phyloP scores from a whole-genome alignment of 225 moss, liverwort and hornwort species.

The Marchantia polymorpha region DNA sequence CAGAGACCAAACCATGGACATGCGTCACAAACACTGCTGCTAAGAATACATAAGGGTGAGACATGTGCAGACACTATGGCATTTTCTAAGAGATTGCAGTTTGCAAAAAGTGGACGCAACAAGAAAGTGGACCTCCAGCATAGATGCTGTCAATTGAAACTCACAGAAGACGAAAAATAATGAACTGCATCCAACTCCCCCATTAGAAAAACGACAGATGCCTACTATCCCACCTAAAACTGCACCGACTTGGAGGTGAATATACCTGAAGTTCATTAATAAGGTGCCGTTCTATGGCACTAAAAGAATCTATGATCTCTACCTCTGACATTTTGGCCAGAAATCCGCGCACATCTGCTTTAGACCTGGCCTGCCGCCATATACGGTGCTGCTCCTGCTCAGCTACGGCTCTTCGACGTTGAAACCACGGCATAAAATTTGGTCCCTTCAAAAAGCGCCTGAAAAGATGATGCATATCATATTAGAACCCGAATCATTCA shows the following conservation, averaged over 20 bases:
- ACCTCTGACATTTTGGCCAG: slow-evolving; percentile 87
- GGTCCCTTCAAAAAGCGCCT: slow-evolving; percentile 92
- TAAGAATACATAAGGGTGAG: background rate
- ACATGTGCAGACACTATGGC: background rate
- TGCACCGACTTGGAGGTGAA: background rate
- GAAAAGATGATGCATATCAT: slow-evolving; percentile 8
- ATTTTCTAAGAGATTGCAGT: background rate
- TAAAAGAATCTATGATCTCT: slow-evolving; percentile 89
- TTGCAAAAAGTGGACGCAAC: background rate
- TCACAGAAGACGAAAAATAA: background rate
- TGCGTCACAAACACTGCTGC: background rate
- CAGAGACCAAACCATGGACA: background rate
- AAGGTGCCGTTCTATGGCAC: slow-evolving; percentile 91
- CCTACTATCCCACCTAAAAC: background rate
- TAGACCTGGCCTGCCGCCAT: slow-evolving; percentile 90
- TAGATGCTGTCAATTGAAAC: background rate
- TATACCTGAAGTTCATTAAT: slow-evolving; percentile 78
- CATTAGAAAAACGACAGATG: background rate
- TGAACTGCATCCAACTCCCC: background rate
- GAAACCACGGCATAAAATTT: slow-evolving; percentile 99
- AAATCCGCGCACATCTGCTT: slow-evolving; percentile 76
- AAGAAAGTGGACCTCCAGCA: background rate
- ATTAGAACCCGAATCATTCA: background rate
- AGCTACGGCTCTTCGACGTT: slow-evolving; percentile 91
- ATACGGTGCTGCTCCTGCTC: slow-evolving; percentile 98